Evolutionary conservation across 306 rosid species (phyloP).

Genomic region (Pterocarpus macrocarpus): DNA sequence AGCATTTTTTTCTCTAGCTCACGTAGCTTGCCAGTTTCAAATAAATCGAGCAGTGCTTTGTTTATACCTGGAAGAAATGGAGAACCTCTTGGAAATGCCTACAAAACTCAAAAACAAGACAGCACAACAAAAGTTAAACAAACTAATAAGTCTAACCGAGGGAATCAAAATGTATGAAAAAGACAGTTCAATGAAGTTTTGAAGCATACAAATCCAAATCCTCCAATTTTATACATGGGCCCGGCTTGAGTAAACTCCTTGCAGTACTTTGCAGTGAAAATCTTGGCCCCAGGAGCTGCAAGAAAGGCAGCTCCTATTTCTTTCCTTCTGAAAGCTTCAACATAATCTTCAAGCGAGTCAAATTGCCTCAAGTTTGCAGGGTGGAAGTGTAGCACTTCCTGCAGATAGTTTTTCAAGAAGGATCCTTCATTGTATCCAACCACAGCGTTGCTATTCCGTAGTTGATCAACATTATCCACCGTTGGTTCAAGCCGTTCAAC

Average conservation of each 20-base stretch:
- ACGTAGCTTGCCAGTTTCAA: constrained; percentile 46
- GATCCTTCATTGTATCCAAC: constrained; percentile 58
- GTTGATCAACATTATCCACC: constrained; percentile 38
- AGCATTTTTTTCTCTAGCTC: constrained; percentile 53
- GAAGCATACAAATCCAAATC: constrained; percentile 54
- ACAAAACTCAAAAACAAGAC: background rate
- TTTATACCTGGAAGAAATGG: constrained; percentile 44
- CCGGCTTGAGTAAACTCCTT: constrained; percentile 49
- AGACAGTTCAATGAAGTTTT: background rate
- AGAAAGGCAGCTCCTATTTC: constrained; percentile 60
- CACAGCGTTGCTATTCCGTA: constrained; percentile 32
- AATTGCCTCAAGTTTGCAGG: constrained; percentile 34
- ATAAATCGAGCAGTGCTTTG: constrained; percentile 48
- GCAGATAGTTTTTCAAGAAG: constrained; percentile 46
- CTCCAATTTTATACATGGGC: constrained; percentile 57
- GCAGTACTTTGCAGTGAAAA: constrained; percentile 58
- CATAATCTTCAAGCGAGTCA: constrained; percentile 39
- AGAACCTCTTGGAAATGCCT: constrained; percentile 60
- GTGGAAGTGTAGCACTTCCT: constrained; percentile 27
- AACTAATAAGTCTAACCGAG: background rate
- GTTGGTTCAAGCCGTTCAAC: constrained; percentile 59
- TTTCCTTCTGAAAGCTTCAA: constrained; percentile 50
- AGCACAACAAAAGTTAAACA: constrained; percentile 1
- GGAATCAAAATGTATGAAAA: background rate
- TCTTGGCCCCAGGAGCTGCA: constrained; percentile 51